Evolutionary conservation across 2,329 filamentous ascomycete genomes (phyloP).

Genomic region (Pseudogymnoascus sp.): DNA sequence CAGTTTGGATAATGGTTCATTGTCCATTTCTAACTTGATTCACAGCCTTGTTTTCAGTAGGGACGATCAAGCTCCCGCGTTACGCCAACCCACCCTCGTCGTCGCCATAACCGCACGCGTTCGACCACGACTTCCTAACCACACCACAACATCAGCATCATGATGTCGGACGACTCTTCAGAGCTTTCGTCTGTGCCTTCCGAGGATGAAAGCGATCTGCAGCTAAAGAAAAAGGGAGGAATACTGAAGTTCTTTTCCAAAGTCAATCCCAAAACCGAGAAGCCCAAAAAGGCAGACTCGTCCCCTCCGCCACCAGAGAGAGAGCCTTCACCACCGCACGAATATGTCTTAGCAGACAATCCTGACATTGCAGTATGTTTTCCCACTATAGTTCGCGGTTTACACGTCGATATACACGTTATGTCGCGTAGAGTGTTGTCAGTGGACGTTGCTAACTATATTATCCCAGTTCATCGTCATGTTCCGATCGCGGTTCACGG

Average conservation of each 20-base stretch:
- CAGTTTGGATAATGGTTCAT: not conserved
- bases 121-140: not conserved
- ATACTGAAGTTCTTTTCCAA: conserved; percentile 63
- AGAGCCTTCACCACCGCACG: conserved; percentile 81
- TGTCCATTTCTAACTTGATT: not conserved
- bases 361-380: conserved; percentile 81
- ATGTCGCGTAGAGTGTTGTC: conserved; percentile 40
- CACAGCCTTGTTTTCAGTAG: not conserved
- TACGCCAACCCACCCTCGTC: conserved; percentile 1
- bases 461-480: conserved; percentile 82
- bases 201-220: conserved; percentile 47
- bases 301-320: conserved; percentile 69
- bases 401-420: conserved; percentile 40
- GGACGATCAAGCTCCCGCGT: not conserved
- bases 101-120: not conserved
- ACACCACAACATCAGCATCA: conserved; percentile 20
- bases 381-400: conserved; percentile 35
- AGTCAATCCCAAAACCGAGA: conserved; percentile 31
- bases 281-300: conserved; percentile 44
- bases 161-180: conserved; percentile 54
- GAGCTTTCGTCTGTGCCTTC: conserved; percentile 54
- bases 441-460: conserved; percentile 28
- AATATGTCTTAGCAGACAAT: conserved; percentile 85
- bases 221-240: conserved; percentile 47
- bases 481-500: conserved; percentile 90